Percentiles rank a stretch among this genome's conserved stretches.
These are phyloP conservation scores for Carex myosuroides DNA, from an alignment of 176 grass and related monocot genomes.

Conservation along the genomic window DNA sequence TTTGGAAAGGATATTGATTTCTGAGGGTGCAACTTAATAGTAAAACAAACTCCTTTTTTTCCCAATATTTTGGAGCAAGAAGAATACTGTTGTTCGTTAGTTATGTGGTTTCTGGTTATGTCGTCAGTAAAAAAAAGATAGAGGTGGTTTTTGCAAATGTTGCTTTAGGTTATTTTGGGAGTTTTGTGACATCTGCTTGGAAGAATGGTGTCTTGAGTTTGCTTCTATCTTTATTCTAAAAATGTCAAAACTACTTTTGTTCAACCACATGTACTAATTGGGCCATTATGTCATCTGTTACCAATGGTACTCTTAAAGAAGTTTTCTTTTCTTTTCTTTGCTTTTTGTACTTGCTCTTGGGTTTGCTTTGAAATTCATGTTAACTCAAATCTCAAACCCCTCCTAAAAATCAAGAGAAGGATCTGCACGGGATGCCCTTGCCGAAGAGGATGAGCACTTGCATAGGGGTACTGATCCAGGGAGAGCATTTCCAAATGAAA, in stretches of 20 bases:
- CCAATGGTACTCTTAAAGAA: not conserved
- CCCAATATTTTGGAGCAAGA: not conserved
- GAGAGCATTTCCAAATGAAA: not conserved
- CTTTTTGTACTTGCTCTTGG: not conserved
- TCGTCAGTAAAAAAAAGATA: not conserved
- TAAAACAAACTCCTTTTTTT: not conserved
- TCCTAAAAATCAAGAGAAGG: too few species aligned
- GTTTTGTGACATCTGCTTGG: not conserved
- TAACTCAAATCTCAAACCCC: too few species aligned
- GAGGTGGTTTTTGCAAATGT: not conserved
- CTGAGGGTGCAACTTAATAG: slow-evolving; percentile 14
- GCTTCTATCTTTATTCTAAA: slow-evolving; percentile 4
- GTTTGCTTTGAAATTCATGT: not conserved
- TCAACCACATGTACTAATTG: not conserved
- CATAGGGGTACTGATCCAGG: not conserved
- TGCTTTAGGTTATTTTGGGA: not conserved
- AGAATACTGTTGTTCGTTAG: not conserved
- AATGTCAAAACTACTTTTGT: not conserved
- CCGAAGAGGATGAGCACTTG: not conserved
- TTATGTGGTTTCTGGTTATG: not conserved
- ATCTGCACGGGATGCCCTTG: too few species aligned
- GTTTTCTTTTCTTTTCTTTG: not conserved
- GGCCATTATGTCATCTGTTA: not conserved
- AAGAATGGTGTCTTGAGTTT: not conserved
- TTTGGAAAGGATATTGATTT: slow-evolving; percentile 80